Base-by-base conservation (phyloP, 768 basidiomycete genomes). In the Mrakia gelida region DNA sequence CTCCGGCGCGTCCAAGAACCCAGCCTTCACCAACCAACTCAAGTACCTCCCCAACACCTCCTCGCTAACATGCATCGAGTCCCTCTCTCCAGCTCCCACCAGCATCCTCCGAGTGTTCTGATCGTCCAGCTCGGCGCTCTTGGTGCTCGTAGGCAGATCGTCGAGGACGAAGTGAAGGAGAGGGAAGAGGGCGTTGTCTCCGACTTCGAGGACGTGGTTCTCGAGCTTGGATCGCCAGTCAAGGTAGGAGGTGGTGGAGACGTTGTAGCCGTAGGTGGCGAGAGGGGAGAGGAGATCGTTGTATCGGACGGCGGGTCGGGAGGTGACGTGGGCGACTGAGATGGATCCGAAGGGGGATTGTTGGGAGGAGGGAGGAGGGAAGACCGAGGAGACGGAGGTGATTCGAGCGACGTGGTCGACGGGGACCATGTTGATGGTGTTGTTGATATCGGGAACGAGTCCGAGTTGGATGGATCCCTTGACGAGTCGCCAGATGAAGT, bases 401-500 rank as follows among this genome's bases (percentile, higher is more conserved):
- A 93, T 91, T 8, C 89, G 88, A 0, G 97, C 95, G 80, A 99
- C 95, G 83, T 95, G 92, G 84, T 98, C 92, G 56, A 98, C 97
- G 0, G 97, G 97, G 11, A 95, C 93, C 91, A 98, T 95, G 86
- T 99, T 99, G 82, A 99, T 88, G 1, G 93, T 92, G 85, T 99
- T 99, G 87, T 97, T 94, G 84, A 99, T 98, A 83, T 99, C 93
- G 15, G 97, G 97, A 3, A 94, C 91, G 59, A 94, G 88, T 0
- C 95, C 96, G n/a, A 98, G 90, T 83, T 99, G 97, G 54, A 98
- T 88, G 82, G 95, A 98, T n/a, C 97, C 97, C 84, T 98, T 98
- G 83, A 97, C 93, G 84, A 99, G 86, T 4, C 97, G 90, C 96
- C 96, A 98, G 76, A 99, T 89, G 85, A 99, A 99, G 84, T 99